Evolutionary conservation across 78 protist genomes (phyloP).

Genomic region (Dictyostelium firmibasis): DNA sequence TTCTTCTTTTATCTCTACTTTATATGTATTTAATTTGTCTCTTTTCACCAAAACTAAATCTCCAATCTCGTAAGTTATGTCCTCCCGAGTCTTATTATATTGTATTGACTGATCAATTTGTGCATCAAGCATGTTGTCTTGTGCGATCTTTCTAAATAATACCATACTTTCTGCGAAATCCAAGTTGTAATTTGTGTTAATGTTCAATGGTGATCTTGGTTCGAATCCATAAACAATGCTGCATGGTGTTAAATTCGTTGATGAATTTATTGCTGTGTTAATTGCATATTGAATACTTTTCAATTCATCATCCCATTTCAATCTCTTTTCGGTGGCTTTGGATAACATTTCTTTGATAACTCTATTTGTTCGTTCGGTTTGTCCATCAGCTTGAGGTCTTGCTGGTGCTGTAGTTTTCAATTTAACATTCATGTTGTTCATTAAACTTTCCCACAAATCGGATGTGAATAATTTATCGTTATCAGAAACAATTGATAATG

Average conservation of each 20-base stretch:
- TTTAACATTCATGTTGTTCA: background rate
- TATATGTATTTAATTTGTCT: background rate
- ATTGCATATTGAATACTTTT: background rate
- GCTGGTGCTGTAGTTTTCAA: background rate
- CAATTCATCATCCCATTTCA: background rate
- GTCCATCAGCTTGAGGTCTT: constrained; percentile 35
- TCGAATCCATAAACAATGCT: background rate
- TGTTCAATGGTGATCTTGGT: constrained; percentile 12
- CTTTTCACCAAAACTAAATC: constrained; percentile 6
- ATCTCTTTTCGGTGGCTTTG: background rate
- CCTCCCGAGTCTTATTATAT: background rate
- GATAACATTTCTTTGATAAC: background rate
- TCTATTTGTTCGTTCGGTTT: background rate
- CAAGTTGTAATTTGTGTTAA: background rate
- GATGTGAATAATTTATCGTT: constrained; percentile 18
- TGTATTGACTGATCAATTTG: background rate
- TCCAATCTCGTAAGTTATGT: background rate
- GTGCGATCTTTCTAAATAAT: background rate
- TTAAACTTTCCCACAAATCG: background rate
- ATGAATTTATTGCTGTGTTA: background rate
- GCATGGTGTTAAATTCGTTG: background rate
- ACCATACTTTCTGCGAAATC: background rate
- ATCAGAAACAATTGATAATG: constrained; percentile 5
- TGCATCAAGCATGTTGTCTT: constrained; percentile 1
- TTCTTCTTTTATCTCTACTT: background rate